Evolutionary conservation across 164 flowering plant genomes (phyloP).

Genomic region (Stephania yunnanensis): DNA sequence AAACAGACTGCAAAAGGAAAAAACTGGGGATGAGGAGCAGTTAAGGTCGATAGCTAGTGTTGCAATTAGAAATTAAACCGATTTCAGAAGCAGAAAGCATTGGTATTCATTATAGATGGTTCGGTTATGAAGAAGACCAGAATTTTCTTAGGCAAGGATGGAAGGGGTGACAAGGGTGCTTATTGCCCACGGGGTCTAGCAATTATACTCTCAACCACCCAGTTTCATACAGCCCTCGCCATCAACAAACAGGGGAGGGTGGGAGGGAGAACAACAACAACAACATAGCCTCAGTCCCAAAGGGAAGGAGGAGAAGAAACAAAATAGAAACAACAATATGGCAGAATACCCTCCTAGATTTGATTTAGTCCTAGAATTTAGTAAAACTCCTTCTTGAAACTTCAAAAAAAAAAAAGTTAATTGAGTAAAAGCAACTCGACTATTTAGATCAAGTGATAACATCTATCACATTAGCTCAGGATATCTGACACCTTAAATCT

Average conservation of each 20-base stretch:
- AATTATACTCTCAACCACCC: not conserved
- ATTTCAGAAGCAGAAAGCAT: not conserved
- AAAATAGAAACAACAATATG: not conserved
- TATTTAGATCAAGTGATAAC: not conserved
- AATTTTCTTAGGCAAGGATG: not conserved
- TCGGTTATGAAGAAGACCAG: not conserved
- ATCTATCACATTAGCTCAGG: not conserved
- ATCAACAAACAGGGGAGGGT: too few species aligned
- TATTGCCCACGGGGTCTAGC: not conserved
- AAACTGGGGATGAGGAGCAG: not conserved
- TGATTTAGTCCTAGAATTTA: not conserved
- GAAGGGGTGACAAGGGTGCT: not conserved
- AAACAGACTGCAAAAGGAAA: not conserved
- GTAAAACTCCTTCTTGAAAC: not conserved
- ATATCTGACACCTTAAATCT: not conserved
- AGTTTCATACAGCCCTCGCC: not conserved
- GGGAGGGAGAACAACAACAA: too few species aligned
- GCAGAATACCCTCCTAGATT: not conserved
- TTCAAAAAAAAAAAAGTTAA: not conserved
- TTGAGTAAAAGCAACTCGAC: not conserved
- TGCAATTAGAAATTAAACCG: not conserved
- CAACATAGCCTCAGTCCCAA: too few species aligned
- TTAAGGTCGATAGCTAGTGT: not conserved
- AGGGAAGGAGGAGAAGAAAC: not conserved
- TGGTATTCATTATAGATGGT: not conserved